A percentile compares a stretch with the other conserved stretches of the same genome.
Evolutionary conservation across 2,329 filamentous ascomycete genomes (phyloP).

Genomic region (Botrytis medusae): DNA sequence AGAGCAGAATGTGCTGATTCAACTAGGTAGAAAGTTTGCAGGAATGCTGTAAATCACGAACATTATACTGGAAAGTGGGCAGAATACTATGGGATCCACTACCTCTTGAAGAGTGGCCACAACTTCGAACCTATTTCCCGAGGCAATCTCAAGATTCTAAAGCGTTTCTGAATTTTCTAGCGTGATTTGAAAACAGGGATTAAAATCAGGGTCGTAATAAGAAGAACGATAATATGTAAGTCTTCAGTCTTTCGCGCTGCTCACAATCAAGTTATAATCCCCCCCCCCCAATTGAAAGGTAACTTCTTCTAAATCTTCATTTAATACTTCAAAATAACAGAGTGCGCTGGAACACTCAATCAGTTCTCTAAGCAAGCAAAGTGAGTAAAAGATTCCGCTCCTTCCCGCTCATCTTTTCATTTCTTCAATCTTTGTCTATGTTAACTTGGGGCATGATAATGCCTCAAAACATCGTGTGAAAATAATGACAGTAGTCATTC

Average conservation of each 20-base stretch:
- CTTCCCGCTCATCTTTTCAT: background rate
- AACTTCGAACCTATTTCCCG: background rate
- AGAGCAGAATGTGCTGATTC: fast-evolving
- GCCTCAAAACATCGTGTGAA: background rate
- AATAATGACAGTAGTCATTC: too few relatives aligned
- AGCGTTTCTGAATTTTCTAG: background rate
- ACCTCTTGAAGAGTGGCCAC: background rate
- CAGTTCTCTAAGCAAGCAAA: background rate
- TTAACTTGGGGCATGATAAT: background rate
- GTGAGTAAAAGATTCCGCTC: background rate
- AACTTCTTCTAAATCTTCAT: background rate
- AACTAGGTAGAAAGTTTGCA: too few relatives aligned
- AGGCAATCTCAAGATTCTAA: background rate
- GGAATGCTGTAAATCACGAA: too few relatives aligned
- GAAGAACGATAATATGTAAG: background rate
- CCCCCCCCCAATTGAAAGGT: background rate
- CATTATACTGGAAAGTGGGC: background rate
- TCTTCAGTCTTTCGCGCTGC: background rate
- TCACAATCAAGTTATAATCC: background rate
- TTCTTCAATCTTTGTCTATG: background rate
- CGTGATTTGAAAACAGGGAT: background rate
- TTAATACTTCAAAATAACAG: too few relatives aligned
- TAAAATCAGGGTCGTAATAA: background rate
- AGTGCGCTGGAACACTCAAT: background rate
- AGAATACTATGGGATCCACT: background rate